These are phyloP conservation scores for Phytophthora gonapodyides DNA, from an alignment of 352 stramenopile genomes.

Conservation along the genomic window DNA sequence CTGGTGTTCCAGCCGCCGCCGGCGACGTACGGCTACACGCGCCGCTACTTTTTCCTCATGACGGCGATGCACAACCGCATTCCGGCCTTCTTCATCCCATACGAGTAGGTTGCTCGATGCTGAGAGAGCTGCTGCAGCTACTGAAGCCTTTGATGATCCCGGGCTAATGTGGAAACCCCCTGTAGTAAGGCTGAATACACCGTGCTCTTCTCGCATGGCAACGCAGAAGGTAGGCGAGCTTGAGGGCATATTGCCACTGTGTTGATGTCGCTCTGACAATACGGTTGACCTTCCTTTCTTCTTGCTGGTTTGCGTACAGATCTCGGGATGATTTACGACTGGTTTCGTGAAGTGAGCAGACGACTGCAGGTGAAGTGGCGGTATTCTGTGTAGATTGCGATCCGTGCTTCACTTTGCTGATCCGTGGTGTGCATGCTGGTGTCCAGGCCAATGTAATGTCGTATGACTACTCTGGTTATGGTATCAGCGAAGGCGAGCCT, in stretches of 20 bases:
- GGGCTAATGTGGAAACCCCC: constrained; percentile 20
- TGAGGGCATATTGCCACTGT: neutral
- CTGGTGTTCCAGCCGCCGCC: constrained; percentile 91
- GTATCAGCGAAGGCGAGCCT: constrained; percentile 93
- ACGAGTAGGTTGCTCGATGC: constrained; percentile 54
- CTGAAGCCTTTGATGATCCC: constrained; percentile 1
- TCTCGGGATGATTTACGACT: constrained; percentile 97
- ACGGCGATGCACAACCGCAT: constrained; percentile 91
- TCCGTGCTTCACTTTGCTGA: constrained; percentile 3
- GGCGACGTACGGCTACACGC: constrained; percentile 73
- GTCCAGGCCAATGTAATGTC: constrained; percentile 85
- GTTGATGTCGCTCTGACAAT: neutral
- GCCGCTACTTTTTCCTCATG: constrained; percentile 94
- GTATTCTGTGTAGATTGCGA: neutral
- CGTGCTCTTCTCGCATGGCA: constrained; percentile 97
- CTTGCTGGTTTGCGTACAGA: constrained; percentile 50
- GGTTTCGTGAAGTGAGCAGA: constrained; percentile 94
- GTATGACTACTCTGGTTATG: constrained; percentile 98
- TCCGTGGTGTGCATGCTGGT: neutral
- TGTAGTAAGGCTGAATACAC: constrained; percentile 92
- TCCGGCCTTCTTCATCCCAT: constrained; percentile 95
- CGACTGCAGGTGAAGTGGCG: constrained; percentile 57
- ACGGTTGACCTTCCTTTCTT: neutral
- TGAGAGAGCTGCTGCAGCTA: constrained; percentile 1
- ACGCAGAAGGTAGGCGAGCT: constrained; percentile 88